Base-by-base conservation (phyloP, 768 basidiomycete species). In the Inosperma sp. region DNA sequence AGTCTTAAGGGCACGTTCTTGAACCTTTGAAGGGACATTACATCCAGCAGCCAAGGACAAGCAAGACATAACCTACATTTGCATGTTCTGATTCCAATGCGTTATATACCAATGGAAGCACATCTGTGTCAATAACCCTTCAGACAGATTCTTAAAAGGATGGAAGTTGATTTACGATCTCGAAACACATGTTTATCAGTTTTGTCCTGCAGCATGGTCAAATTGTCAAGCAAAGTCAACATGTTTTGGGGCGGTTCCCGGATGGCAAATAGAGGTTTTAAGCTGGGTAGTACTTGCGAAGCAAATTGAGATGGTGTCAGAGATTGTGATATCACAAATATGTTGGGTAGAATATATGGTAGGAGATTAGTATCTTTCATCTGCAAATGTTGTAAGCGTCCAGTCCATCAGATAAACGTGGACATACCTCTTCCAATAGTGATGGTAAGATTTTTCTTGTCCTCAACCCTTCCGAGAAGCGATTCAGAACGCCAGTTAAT, bases 241-340 rank as follows among this genome's bases (percentile, higher is more conserved):
- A 97, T 95, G 56, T 94, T 96, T 68, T 97, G 94, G 0, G 95
- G 94, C 14, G 96, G 95, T 60, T 99, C 96, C 65, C 88, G 93
- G 62, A 97, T 72, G 0, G 73, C 75, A 56, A 99, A 99, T 14
- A 99, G 68, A 0, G 94, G 95, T 61, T 88, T 93, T 29, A 98
- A 75, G 59, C 84, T 87, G 1, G 93, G 92, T 4, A 98, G 72
- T 3, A 97, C 93, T 48, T 79, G 72, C 14, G 74, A 72, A 0
- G 86, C 84, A 62, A 99, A 99, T 61, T 94, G 92, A 12, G 76
- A 62, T 4, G 90, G 78, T 5, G 87, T 81, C 42, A 98, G 71
- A 19, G 83, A 75, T 52, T 77, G 81, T 17, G 92, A 83, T 51
- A 99, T 98, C 41, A 80, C 78, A 63, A 99, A 95, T 12, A 98